phyloP scores from a whole-genome alignment of 73 alveolate species.

The Loxodes magnus region DNA sequence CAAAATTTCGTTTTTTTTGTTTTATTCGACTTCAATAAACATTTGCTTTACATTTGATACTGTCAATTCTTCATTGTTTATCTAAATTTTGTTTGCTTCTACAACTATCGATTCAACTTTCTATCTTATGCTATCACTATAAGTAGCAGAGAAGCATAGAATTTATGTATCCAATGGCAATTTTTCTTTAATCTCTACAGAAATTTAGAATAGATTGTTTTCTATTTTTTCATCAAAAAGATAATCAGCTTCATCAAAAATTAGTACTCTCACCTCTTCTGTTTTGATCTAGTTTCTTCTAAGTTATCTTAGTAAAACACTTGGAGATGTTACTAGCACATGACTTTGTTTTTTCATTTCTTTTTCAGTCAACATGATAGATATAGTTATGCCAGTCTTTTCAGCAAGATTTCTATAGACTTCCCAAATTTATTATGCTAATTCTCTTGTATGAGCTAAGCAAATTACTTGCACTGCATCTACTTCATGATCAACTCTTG shows the following conservation, averaged over 20 bases:
- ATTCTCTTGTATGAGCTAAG: slow-evolving; percentile 63
- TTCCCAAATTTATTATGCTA: slow-evolving; percentile 33
- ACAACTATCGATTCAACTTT: slow-evolving; percentile 13
- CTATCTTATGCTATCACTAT: slow-evolving; percentile 7
- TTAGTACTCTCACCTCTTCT: neutral
- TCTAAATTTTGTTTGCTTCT: slow-evolving; percentile 30
- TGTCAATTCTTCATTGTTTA: slow-evolving; percentile 34
- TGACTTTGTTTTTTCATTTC: too few relatives aligned
- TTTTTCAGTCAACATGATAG: too few relatives aligned
- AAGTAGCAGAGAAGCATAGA: slow-evolving; percentile 58
- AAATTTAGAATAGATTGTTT: slow-evolving; percentile 2
- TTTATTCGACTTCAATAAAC: slow-evolving; percentile 11
- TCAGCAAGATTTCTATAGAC: slow-evolving; percentile 20
- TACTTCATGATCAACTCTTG: slow-evolving; percentile 30
- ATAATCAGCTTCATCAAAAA: slow-evolving; percentile 43
- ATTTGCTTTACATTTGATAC: slow-evolving; percentile 29
- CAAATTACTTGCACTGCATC: slow-evolving; percentile 32
- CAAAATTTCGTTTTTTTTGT: slow-evolving; percentile 21
- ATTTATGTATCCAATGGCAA: slow-evolving; percentile 14
- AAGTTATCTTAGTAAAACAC: slow-evolving; percentile 19
- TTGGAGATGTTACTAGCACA: too few relatives aligned
- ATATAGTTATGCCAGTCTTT: slow-evolving; percentile 7
- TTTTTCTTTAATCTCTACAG: slow-evolving; percentile 11
- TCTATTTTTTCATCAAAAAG: slow-evolving; percentile 28
- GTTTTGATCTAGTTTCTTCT: slow-evolving; percentile 1